Evolutionary conservation across 2,329 filamentous ascomycete species (phyloP).

Genomic region (Elsinoe necatrix): DNA sequence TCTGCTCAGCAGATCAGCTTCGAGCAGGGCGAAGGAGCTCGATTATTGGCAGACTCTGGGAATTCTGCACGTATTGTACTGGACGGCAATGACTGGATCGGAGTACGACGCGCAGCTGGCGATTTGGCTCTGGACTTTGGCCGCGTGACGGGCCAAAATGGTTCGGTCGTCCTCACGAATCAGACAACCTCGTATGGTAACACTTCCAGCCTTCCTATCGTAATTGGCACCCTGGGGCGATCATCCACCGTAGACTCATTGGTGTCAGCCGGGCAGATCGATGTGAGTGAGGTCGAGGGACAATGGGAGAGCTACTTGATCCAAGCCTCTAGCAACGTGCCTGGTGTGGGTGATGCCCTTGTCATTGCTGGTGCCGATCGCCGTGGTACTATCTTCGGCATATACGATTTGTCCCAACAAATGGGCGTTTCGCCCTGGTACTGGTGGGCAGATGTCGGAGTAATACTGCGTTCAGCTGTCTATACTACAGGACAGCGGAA

Average conservation of each 20-base stretch:
- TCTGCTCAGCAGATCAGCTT: constrained; percentile 4
- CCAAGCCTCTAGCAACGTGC: constrained; percentile 47
- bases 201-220: constrained; percentile 42
- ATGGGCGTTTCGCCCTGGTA: constrained; percentile 66
- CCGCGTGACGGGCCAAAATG: constrained; percentile 58
- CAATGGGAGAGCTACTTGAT: constrained; percentile 64
- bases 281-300: constrained; percentile 49
- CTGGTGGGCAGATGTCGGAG: constrained; percentile 57
- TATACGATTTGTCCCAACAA: constrained; percentile 64
- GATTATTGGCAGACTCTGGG: background rate
- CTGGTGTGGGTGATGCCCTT: constrained; percentile 50
- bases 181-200: constrained; percentile 31
- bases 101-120: constrained; percentile 57
- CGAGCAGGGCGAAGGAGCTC: background rate
- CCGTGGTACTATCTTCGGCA: constrained; percentile 59
- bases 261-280: constrained; percentile 47
- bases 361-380: constrained; percentile 60
- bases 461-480: constrained; percentile 44
- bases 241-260: constrained; percentile 54
- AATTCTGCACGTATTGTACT: constrained; percentile 38
- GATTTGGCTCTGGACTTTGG: constrained; percentile 63
- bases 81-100: constrained; percentile 55
- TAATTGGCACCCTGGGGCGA: constrained; percentile 56
- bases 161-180: constrained; percentile 43
- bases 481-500: constrained; percentile 49